These are phyloP conservation scores for Nitzschia sp. DNA, from an alignment of 108 stramenopile species.

Conservation along the genomic window DNA sequence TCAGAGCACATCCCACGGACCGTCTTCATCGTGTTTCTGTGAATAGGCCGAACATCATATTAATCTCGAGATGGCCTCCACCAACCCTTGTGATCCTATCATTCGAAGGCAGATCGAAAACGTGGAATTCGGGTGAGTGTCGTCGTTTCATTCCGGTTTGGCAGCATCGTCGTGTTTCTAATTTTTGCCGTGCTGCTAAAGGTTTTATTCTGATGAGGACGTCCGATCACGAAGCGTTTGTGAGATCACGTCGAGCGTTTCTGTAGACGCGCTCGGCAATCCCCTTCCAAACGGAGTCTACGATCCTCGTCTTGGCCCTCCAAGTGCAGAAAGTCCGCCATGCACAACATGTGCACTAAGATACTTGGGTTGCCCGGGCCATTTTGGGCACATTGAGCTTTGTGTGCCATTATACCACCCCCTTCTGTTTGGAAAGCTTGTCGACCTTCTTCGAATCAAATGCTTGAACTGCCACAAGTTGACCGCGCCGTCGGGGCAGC, in stretches of 20 bases:
- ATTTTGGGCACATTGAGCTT: conserved; percentile 95
- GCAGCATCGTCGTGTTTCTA: background rate
- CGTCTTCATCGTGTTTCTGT: no score
- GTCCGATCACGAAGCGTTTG: conserved; percentile 83
- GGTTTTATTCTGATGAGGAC: conserved; percentile 90
- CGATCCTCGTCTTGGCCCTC: conserved; percentile 93
- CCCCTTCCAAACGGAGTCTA: conserved; percentile 92
- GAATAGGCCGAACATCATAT: no score
- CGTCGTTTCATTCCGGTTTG: no score
- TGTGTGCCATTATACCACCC: conserved; percentile 97
- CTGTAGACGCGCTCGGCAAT: conserved; percentile 83
- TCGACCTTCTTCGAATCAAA: conserved; percentile 84
- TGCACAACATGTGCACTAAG: conserved; percentile 93
- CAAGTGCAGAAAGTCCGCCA: conserved; percentile 34
- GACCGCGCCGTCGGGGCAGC: conserved; percentile 36
- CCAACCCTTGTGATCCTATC: background rate
- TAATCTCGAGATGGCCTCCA: no score
- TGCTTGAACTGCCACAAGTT: conserved; percentile 95
- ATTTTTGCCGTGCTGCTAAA: conserved; percentile 3
- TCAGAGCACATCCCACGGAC: no score
- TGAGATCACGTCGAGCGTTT: conserved; percentile 84
- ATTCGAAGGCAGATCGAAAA: conserved; percentile 27
- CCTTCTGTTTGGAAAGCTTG: conserved; percentile 76
- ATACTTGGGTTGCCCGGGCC: conserved; percentile 90
- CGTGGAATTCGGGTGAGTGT: conserved; percentile 21